These are phyloP conservation scores for Jimgerdemannia lactiflua DNA, from an alignment of 192 early-diverging fungal species.

Conservation along the genomic window DNA sequence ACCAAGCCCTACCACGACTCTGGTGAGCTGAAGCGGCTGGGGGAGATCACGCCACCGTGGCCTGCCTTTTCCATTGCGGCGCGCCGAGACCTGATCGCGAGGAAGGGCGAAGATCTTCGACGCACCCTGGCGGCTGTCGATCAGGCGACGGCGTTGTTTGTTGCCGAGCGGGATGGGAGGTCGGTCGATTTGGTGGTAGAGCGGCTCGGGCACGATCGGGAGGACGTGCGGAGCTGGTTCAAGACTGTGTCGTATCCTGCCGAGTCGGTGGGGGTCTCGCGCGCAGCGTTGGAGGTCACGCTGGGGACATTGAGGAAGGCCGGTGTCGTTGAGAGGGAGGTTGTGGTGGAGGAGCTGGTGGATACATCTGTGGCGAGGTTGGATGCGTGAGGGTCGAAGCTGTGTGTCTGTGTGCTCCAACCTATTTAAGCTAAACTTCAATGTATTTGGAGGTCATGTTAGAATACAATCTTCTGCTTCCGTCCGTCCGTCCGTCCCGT, in stretches of 20 bases:
- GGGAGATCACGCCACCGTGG: conserved; percentile 85
- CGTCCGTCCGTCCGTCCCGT: no score
- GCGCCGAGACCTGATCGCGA: conserved; percentile 33
- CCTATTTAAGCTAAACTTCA: no score
- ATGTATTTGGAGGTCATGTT: no score
- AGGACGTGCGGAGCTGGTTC: conserved; percentile 69
- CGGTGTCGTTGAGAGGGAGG: conserved; percentile 35
- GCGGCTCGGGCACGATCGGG: conserved; percentile 46
- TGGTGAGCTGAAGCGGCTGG: conserved; percentile 65
- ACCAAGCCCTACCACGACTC: conserved; percentile 82
- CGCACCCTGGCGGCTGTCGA: conserved; percentile 40
- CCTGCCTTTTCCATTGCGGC: conserved; percentile 85
- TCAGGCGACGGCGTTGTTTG: conserved; percentile 37
- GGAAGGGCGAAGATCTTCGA: conserved; percentile 13
- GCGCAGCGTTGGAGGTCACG: conserved; percentile 42
- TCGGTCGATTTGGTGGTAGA: conserved; percentile 47
- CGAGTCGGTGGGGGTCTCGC: conserved; percentile 36
- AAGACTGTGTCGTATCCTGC: conserved; percentile 52
- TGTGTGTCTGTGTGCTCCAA: no score
- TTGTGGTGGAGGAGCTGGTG: no score
- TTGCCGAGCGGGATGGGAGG: conserved; percentile 36
- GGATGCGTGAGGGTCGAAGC: no score
- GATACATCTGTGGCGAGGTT: no score
- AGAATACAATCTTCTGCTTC: no score
- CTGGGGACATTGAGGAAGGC: conserved; percentile 51